A percentile compares a stretch with the other conserved stretches of the same genome.
Evolutionary conservation across 345 rosid species (phyloP).

Genomic region (Populus nigra): DNA sequence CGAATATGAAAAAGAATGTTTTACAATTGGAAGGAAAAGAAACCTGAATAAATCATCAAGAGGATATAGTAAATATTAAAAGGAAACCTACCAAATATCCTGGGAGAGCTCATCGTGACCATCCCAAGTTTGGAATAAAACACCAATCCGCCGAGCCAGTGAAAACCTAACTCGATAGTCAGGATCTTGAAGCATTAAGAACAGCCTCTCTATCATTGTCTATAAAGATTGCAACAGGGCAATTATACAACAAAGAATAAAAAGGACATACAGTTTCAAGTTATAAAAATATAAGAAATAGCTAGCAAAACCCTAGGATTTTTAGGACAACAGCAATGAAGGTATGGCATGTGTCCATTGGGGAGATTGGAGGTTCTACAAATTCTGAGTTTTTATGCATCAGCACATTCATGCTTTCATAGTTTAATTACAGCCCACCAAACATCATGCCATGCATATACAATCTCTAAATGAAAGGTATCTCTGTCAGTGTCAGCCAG

Average conservation of each 20-base stretch:
- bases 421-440: background rate
- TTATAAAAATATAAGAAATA: background rate
- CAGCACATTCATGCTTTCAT: background rate
- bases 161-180: conserved; percentile 83
- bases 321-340: background rate
- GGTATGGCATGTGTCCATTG: background rate
- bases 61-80: background rate
- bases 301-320: background rate
- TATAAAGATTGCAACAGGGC: conserved; percentile 22
- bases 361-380: too few relatives aligned
- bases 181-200: conserved; percentile 69
- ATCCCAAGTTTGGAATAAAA: conserved; percentile 96
- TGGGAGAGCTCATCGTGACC: conserved; percentile 87
- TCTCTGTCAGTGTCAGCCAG: background rate
- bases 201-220: conserved; percentile 76
- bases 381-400: background rate
- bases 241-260: conserved; percentile 1
- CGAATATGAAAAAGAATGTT: background rate
- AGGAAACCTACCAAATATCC: conserved; percentile 73
- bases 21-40: background rate
- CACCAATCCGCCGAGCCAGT: conserved; percentile 62
- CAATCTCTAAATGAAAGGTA: background rate
- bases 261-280: background rate
- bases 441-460: background rate
- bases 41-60: background rate